Evolutionary conservation across 306 rosid genomes (phyloP), one percentile per base, ranked within the genome.

Genomic region (Casuarina cunninghamiana): DNA sequence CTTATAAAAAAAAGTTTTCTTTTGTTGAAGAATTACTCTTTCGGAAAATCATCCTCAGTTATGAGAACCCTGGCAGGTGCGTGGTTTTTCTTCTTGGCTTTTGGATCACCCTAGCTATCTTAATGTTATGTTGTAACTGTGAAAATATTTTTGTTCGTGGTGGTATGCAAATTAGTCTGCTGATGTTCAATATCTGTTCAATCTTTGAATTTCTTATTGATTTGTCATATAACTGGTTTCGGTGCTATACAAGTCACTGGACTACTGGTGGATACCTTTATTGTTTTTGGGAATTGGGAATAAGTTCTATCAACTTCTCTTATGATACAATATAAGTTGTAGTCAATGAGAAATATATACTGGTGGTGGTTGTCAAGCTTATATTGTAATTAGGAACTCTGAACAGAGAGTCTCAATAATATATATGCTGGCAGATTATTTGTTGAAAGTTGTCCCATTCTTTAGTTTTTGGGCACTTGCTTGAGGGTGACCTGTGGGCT

Each of bases 61-160:
- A 91, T 96, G 94, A 93, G 91, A 90, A 90, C 97, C 80, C 85
- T 96, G 75, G 99, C 99, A 83, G 99, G 99, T 93, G 88, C 53
- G 58, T 81, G 79, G 76, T 86, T 84, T 58, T 75, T 63, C 62
- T 75, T 35, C 71, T 78, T 80, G 62, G 45, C 67, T 77, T 83
- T 82, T 72, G 69, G 50, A 58, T 62, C 69, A 45, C 84, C 76
- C 53, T 86, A 26, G 42, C 71, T 26, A 35, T 61, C 84, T 62
- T 65, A 77, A 57, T 65, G 19, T 80, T 70, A 37, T 46, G 67
- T 46, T 71, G 58, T 65, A 43, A 74, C 61, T 50, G 32, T 0
- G 32, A 26, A 26, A 26, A 26, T 26, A 69, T 77, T 76, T 42
- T 48, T 58, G 19, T 46, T 38, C 61, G 80, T 58, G 9, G 43